phyloP scores from a whole-genome alignment of 768 basidiomycete genomes.

The Russula sp. region DNA sequence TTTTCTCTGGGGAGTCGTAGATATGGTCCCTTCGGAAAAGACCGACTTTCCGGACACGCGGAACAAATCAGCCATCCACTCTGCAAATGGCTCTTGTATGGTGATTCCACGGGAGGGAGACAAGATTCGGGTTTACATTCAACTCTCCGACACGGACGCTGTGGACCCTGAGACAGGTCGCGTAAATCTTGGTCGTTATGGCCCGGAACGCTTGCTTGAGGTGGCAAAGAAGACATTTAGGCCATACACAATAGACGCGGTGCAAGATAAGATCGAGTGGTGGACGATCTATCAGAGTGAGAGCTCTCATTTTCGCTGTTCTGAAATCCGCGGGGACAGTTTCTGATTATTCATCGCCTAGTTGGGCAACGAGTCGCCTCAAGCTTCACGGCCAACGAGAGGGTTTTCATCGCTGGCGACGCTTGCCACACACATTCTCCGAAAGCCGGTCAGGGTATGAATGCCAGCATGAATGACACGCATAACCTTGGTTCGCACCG shows the following conservation, averaged over 20 bases:
- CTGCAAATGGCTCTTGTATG: conserved; percentile 49
- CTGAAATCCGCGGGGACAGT: conserved; percentile 30
- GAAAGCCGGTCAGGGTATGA: conserved; percentile 50
- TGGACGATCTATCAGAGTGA: conserved; percentile 51
- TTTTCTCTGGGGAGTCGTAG: conserved; percentile 81
- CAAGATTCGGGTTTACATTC: conserved; percentile 50
- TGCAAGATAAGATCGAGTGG: conserved; percentile 42
- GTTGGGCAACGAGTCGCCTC: conserved; percentile 58
- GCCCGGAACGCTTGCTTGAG: conserved; percentile 42
- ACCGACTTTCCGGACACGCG: conserved; percentile 50
- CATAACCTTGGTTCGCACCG: conserved; percentile 43
- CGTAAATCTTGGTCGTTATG: conserved; percentile 42
- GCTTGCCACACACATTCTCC: conserved; percentile 48
- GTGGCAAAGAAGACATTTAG: conserved; percentile 43
- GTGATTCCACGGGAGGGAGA: conserved; percentile 52
- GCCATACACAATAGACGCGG: conserved; percentile 41
- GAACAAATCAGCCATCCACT: conserved; percentile 49
- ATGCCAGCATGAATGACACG: conserved; percentile 52
- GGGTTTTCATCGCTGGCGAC: conserved; percentile 57
- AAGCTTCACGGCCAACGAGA: conserved; percentile 46
- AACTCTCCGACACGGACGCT: conserved; percentile 44
- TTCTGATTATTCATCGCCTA: conserved; percentile 26
- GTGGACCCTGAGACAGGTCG: conserved; percentile 42
- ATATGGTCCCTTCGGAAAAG: conserved; percentile 40
- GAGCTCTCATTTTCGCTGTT: too few relatives aligned